Percentiles rank a stretch among this genome's conserved stretches.
Evolutionary conservation across 495 filamentous ascomycete species (phyloP).

Genomic region (Saxophila tyrrhenica): DNA sequence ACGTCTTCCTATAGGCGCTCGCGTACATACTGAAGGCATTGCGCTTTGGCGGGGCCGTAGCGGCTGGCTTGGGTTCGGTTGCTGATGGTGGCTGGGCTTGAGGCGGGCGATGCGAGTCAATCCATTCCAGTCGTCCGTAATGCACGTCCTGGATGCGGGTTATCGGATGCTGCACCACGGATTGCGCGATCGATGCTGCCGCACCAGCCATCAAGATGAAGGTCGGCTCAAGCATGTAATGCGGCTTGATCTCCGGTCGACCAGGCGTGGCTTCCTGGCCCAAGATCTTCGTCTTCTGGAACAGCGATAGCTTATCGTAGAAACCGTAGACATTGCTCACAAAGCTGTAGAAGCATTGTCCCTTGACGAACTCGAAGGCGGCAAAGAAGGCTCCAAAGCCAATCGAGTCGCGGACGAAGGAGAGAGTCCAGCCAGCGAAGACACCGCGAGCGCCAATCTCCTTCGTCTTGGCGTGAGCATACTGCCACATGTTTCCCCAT

Average conservation of each 20-base stretch:
- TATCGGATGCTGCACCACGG: constrained; percentile 68
- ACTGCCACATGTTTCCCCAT: constrained; percentile 75
- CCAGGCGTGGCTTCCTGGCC: constrained; percentile 7
- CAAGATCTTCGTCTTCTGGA: constrained; percentile 6
- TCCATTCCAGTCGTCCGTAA: constrained; percentile 63
- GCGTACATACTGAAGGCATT: constrained; percentile 44
- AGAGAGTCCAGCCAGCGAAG: constrained; percentile 71
- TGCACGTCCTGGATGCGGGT: constrained; percentile 64
- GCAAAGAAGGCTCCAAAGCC: constrained; percentile 78
- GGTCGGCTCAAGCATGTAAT: constrained; percentile 73
- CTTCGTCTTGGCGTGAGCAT: constrained; percentile 56
- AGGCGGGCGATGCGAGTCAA: constrained; percentile 49
- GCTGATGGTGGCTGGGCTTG: not conserved
- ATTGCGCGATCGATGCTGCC: constrained; percentile 63
- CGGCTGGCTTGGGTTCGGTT: not conserved
- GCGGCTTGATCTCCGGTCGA: constrained; percentile 58
- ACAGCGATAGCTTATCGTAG: constrained; percentile 9
- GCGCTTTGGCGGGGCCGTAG: not conserved
- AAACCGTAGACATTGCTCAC: constrained; percentile 66
- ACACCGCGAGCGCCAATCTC: constrained; percentile 73
- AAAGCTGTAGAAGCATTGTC: constrained; percentile 72
- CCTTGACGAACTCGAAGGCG: constrained; percentile 77
- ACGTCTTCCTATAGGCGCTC: constrained; percentile 65
- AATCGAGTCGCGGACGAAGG: constrained; percentile 68
- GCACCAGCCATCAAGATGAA: constrained; percentile 72